phyloP scores from a whole-genome alignment of 208 protist genomes.

The Leishmania aethiopica region DNA sequence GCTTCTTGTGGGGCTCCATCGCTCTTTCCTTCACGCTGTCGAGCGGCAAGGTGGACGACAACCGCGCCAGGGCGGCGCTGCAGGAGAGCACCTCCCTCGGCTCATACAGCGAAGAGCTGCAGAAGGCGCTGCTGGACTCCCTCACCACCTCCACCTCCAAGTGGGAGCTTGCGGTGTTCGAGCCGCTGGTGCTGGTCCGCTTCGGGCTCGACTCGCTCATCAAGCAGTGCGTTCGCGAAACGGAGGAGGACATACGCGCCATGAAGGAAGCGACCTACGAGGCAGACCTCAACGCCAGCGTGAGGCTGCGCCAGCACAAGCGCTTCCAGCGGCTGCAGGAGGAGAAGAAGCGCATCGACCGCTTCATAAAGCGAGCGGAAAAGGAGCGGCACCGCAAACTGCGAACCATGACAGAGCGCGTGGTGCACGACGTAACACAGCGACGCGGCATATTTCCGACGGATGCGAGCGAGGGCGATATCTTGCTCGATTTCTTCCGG shows the following conservation, averaged over 20 bases:
- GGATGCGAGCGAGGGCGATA: constrained; percentile 13
- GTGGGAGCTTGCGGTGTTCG: constrained; percentile 68
- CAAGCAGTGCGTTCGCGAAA: constrained; percentile 69
- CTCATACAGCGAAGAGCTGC: constrained; percentile 51
- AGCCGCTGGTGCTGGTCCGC: constrained; percentile 74
- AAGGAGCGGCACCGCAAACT: constrained; percentile 43
- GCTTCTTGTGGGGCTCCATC: constrained; percentile 86
- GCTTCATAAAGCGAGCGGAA: constrained; percentile 42
- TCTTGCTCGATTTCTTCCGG: constrained; percentile 41
- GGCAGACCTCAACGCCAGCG: constrained; percentile 21
- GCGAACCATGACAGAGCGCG: constrained; percentile 49
- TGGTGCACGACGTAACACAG: constrained; percentile 41
- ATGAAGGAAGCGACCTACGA: constrained; percentile 48
- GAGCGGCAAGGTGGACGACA: constrained; percentile 58
- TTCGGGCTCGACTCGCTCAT: constrained; percentile 65
- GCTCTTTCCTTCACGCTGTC: constrained; percentile 77
- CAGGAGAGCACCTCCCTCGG: constrained; percentile 38
- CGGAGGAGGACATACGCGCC: constrained; percentile 51
- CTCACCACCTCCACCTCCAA: constrained; percentile 58
- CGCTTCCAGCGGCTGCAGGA: constrained; percentile 59
- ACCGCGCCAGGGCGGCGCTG: constrained; percentile 37
- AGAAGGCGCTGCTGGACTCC: constrained; percentile 54
- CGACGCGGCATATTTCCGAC: constrained; percentile 25
- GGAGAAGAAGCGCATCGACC: constrained; percentile 60
- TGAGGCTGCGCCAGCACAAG: constrained; percentile 54